Percentiles rank a stretch among this genome's conserved stretches.
Conservation (phyloP, 108 stramenopile genomes). For the Cyclotella atomus region DNA sequence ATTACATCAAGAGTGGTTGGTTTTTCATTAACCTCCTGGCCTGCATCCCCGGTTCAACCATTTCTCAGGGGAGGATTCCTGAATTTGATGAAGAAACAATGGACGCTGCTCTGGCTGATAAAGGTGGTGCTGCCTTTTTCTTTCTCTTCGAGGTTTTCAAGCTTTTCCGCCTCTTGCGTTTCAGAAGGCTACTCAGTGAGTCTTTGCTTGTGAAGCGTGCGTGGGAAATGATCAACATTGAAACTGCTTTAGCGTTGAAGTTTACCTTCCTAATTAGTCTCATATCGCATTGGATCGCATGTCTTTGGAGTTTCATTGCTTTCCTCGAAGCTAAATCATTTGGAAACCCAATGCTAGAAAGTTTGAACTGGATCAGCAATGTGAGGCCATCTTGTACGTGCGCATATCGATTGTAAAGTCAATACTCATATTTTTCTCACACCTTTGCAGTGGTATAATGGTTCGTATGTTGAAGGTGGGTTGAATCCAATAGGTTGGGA, state of each 20-base stretch:
- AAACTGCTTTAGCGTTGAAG: slow-evolving; percentile 27
- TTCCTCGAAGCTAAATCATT: slow-evolving; percentile 19
- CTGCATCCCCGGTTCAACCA: slow-evolving; percentile 39
- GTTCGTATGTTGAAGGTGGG: slow-evolving; percentile 29
- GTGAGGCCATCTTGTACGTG: too few relatives aligned
- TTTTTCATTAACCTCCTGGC: slow-evolving; percentile 50
- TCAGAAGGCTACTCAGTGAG: slow-evolving; percentile 21
- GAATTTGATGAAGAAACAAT: not conserved
- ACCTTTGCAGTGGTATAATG: slow-evolving; percentile 52
- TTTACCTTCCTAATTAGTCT: slow-evolving; percentile 29
- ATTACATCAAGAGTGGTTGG: slow-evolving; percentile 47
- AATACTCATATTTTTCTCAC: too few relatives aligned
- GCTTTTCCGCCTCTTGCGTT: slow-evolving; percentile 33
- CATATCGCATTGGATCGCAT: not conserved
- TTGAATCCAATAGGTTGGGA: slow-evolving; percentile 54
- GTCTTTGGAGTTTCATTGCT: slow-evolving; percentile 30
- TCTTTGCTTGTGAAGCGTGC: slow-evolving; percentile 2
- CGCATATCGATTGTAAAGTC: too few relatives aligned
- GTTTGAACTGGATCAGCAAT: slow-evolving; percentile 53
- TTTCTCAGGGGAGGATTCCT: not conserved
- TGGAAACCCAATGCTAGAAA: slow-evolving; percentile 36
- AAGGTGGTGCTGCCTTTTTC: not conserved
- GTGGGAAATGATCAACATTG: slow-evolving; percentile 26
- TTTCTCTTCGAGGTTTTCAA: slow-evolving; percentile 45
- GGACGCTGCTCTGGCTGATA: not conserved